A percentile compares a stretch with the other conserved stretches of the same genome.
Conservation (phyloP, 345 rosid genomes). For the Carallia pectinifolia region DNA sequence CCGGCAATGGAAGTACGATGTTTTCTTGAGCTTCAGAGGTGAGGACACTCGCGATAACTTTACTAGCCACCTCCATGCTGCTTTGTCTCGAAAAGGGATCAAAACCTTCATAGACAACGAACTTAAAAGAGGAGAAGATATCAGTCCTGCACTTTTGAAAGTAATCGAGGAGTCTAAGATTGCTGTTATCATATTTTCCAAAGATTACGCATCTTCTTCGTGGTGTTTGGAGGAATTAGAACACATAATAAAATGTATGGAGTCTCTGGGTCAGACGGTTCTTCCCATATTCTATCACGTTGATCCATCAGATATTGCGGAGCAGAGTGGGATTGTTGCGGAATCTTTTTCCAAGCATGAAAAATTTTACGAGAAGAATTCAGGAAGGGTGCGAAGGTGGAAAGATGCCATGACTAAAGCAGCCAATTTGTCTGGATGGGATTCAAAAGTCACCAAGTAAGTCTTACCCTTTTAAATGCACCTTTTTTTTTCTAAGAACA, state of each 20-base stretch:
- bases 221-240: not conserved
- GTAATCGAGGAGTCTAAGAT: not conserved
- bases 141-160: not conserved
- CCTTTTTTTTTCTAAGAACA: too few relatives aligned
- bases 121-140: slow-evolving; percentile 6
- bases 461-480: too few relatives aligned
- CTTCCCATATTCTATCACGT: not conserved
- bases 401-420: not conserved
- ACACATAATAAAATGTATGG: not conserved
- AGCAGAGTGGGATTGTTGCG: not conserved
- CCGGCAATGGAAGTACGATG: slow-evolving; percentile 11
- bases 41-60: slow-evolving; percentile 18
- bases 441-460: not conserved
- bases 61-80: slow-evolving; percentile 10
- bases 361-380: not conserved
- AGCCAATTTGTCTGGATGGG: not conserved
- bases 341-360: not conserved
- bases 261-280: not conserved
- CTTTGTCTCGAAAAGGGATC: not conserved
- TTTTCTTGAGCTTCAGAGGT: slow-evolving; percentile 20
- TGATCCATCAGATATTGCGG: not conserved
- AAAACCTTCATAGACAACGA: slow-evolving; percentile 10
- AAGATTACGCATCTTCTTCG: not conserved
- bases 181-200: not conserved
- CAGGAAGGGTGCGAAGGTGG: not conserved